phyloP scores from a whole-genome alignment of 805 yeast species.

The Yamadazyma kitorensis region DNA sequence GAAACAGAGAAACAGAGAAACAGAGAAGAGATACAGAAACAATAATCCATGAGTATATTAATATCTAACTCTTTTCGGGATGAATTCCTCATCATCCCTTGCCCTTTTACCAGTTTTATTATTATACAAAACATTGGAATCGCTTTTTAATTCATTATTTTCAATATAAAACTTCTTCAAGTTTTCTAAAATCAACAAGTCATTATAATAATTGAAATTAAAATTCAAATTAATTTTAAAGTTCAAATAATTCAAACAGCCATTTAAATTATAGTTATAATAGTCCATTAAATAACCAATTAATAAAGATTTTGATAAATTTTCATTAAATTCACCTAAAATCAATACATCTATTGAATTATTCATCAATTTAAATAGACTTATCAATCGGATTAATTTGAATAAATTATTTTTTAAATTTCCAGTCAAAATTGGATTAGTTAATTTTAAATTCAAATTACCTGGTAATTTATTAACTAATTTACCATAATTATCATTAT shows the following conservation, averaged over 20 bases:
- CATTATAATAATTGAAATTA: constrained; percentile 36
- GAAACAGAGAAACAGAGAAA: too few species aligned
- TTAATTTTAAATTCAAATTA: constrained; percentile 20
- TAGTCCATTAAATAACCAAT: constrained; percentile 40
- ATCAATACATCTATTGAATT: constrained; percentile 28
- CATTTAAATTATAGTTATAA: constrained; percentile 32
- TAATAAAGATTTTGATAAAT: constrained; percentile 30
- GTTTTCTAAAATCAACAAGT: constrained; percentile 36
- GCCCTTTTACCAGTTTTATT: constrained; percentile 20
- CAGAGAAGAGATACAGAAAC: too few species aligned
- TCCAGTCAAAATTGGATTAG: constrained; percentile 37
- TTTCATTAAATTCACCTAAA: constrained; percentile 24
- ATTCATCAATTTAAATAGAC: constrained; percentile 33
- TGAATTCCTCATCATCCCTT: constrained; percentile 19
- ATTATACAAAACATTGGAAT: constrained; percentile 16
- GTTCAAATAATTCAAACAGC: constrained; percentile 24
- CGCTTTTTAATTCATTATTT: constrained; percentile 26
- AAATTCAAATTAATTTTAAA: constrained; percentile 16
- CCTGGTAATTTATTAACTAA: constrained; percentile 30
- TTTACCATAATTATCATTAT: constrained; percentile 26
- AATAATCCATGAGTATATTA: too few species aligned
- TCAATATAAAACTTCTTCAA: constrained; percentile 37
- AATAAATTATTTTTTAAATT: constrained; percentile 35
- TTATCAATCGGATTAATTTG: constrained; percentile 33
- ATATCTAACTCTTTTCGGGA: not conserved